These are phyloP conservation scores for Stagonosporopsis vannaccii DNA, from an alignment of 2,329 filamentous ascomycete genomes.

Conservation along the genomic window DNA sequence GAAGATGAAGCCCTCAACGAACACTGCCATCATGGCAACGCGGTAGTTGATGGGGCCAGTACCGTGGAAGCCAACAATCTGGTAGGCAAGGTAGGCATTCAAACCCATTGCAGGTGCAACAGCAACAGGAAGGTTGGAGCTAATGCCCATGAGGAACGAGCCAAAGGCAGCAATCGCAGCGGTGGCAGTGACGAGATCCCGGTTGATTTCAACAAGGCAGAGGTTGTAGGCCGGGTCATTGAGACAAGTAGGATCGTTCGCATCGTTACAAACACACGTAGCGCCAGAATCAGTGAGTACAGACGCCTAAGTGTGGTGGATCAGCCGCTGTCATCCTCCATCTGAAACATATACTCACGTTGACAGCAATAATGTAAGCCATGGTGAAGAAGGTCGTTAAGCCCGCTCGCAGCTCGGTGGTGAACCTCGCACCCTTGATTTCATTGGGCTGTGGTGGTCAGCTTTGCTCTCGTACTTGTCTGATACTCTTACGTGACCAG, in stretches of 20 bases:
- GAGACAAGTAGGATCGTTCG: constrained; percentile 59
- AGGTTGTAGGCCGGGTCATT: constrained; percentile 66
- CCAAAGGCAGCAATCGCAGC: constrained; percentile 82
- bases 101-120: constrained; percentile 79
- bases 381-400: constrained; percentile 70
- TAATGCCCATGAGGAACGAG: constrained; percentile 80
- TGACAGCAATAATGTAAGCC: constrained; percentile 68
- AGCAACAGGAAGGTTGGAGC: constrained; percentile 80
- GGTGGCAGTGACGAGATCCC: constrained; percentile 83
- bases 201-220: constrained; percentile 70
- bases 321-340: constrained; percentile 14
- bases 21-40: constrained; percentile 83
- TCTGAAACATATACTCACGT: constrained; percentile 56
- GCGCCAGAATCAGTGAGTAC: constrained; percentile 77
- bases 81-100: constrained; percentile 90
- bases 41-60: constrained; percentile 71
- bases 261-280: constrained; percentile 74
- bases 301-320: constrained; percentile 45
- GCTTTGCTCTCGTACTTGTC: constrained; percentile 6
- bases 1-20: constrained; percentile 88
- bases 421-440: constrained; percentile 77
- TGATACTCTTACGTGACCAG: constrained; percentile 72
- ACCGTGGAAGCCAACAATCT: constrained; percentile 79
- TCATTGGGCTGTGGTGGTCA: constrained; percentile 64
- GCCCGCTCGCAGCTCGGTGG: constrained; percentile 83